phyloP scores from a whole-genome alignment of 495 filamentous ascomycete genomes.

The Daldinia vernicosa region DNA sequence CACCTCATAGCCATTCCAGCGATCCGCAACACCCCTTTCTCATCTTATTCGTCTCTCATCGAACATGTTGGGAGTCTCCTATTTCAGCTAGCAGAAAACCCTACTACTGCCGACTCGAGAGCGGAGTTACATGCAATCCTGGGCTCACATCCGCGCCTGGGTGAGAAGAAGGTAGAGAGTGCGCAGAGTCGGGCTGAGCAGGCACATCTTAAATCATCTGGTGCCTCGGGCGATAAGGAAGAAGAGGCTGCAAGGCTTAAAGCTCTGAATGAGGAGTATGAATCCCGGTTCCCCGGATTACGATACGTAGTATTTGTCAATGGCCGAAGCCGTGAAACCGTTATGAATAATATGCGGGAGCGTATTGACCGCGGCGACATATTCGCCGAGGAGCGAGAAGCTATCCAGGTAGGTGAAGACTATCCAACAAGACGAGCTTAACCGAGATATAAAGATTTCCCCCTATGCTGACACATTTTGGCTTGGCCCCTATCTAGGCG shows the following conservation, averaged over 20 bases:
- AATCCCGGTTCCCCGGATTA: conserved; percentile 81
- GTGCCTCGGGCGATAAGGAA: conserved; percentile 39
- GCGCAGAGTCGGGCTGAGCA: conserved; percentile 82
- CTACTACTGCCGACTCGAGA: conserved; percentile 18
- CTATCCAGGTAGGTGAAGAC: conserved; percentile 69
- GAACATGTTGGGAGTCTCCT: conserved; percentile 31
- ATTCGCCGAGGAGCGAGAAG: conserved; percentile 73
- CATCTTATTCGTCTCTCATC: conserved; percentile 35
- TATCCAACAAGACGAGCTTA: conserved; percentile 26
- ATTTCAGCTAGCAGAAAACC: conserved; percentile 23
- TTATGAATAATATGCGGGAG: conserved; percentile 86
- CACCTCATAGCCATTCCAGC: conserved; percentile 74
- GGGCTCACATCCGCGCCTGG: conserved; percentile 87
- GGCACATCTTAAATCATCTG: conserved; percentile 66
- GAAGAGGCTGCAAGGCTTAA: conserved; percentile 67
- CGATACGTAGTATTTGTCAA: conserved; percentile 95
- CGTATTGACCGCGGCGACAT: conserved; percentile 76
- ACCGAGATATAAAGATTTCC: neutral
- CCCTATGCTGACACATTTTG: conserved; percentile 11
- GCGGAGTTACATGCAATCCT: conserved; percentile 68
- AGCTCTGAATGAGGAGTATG: conserved; percentile 81
- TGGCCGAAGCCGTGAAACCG: conserved; percentile 72
- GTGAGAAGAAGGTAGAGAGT: conserved; percentile 75
- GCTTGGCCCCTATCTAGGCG: conserved; percentile 15
- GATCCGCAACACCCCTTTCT: conserved; percentile 57